These are phyloP conservation scores for Punica granatum DNA, from an alignment of 345 rosid genomes.

Conservation along the genomic window DNA sequence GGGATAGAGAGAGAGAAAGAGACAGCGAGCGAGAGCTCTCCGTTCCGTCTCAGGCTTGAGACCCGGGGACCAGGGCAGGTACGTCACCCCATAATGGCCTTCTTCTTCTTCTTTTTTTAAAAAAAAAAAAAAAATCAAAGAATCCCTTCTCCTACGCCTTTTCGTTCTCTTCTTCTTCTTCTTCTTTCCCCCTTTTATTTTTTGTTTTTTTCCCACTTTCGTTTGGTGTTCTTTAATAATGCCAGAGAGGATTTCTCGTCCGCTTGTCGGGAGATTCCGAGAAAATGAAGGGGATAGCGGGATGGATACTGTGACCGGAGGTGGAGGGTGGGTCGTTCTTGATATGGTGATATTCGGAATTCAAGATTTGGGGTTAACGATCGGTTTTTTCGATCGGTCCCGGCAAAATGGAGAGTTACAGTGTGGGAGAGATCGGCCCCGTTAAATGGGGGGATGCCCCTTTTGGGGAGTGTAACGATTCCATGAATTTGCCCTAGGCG, in stretches of 20 bases:
- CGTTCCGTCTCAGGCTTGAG: constrained; percentile 15
- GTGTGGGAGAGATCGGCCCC: no score
- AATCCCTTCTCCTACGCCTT: not conserved
- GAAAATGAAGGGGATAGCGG: not conserved
- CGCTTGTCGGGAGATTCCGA: not conserved
- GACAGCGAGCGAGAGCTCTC: constrained; percentile 4
- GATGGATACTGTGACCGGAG: not conserved
- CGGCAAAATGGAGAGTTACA: no score
- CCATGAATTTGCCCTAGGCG: not conserved
- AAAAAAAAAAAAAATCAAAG: not conserved
- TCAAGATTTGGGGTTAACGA: no score
- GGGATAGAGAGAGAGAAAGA: constrained; percentile 2
- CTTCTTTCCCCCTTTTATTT: not conserved
- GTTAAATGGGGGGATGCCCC: not conserved
- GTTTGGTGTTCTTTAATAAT: not conserved
- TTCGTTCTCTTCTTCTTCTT: not conserved
- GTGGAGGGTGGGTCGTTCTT: no score
- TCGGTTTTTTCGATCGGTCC: no score
- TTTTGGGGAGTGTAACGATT: not conserved
- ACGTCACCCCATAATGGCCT: not conserved
- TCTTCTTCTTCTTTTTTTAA: not conserved
- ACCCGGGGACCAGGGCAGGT: constrained; percentile 5
- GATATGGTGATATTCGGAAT: no score
- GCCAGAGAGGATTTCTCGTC: not conserved
- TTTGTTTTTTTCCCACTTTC: not conserved